These are phyloP conservation scores for Boletales sp. DNA, from an alignment of 768 basidiomycete genomes.

Conservation along the genomic window DNA sequence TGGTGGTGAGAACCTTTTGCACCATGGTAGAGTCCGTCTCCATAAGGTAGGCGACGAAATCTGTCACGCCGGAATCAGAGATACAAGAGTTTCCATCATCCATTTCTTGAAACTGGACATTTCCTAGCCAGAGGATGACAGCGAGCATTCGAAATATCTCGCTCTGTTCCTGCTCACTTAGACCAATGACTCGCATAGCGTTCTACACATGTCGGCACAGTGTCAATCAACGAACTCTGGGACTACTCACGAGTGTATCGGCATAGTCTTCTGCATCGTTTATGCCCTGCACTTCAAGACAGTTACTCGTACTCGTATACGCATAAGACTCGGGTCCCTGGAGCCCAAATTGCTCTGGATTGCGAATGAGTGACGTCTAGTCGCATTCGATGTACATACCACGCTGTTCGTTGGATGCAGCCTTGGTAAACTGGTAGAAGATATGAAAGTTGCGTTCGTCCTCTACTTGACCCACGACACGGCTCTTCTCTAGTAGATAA, in stretches of 20 bases:
- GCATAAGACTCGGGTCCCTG: slow-evolving; percentile 95
- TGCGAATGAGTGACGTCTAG: slow-evolving; percentile 11
- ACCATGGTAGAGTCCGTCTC: slow-evolving; percentile 76
- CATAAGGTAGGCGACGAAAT: slow-evolving; percentile 94
- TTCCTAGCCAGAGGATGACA: slow-evolving; percentile 92
- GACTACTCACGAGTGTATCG: slow-evolving; percentile 74
- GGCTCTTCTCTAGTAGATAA: slow-evolving; percentile 94
- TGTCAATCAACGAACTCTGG: neutral
- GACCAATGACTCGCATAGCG: slow-evolving; percentile 92
- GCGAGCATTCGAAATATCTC: slow-evolving; percentile 95
- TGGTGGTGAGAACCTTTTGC: slow-evolving; percentile 81
- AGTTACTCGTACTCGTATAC: slow-evolving; percentile 90
- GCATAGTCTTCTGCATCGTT: slow-evolving; percentile 84
- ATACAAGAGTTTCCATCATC: slow-evolving; percentile 87
- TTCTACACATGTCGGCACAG: slow-evolving; percentile 42
- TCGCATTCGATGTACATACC: slow-evolving; percentile 44
- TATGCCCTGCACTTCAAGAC: slow-evolving; percentile 86
- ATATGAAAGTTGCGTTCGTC: slow-evolving; percentile 98
- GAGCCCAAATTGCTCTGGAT: slow-evolving; percentile 84
- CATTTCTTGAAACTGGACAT: slow-evolving; percentile 83
- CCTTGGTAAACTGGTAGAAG: slow-evolving; percentile 99
- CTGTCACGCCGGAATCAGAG: slow-evolving; percentile 82
- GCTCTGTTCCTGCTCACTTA: slow-evolving; percentile 79
- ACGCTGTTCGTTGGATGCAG: slow-evolving; percentile 82
- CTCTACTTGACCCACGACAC: slow-evolving; percentile 94